Percentiles rank a stretch among this genome's conserved stretches.
phyloP scores from a whole-genome alignment of 1,284 basidiomycete species.

The Tilletia indica region DNA sequence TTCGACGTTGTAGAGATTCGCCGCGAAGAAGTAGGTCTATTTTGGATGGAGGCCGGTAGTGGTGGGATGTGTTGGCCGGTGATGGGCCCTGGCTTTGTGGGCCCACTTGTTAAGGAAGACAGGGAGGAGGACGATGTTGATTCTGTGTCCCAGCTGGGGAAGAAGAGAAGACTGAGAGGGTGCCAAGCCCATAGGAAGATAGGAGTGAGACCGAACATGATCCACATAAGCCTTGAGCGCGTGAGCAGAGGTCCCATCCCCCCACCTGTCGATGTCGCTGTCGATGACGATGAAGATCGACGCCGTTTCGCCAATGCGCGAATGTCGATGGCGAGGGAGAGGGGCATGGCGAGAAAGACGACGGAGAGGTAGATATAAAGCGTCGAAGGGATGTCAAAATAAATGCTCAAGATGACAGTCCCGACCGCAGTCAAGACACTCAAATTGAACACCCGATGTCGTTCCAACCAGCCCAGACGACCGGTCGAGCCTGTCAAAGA shows the following conservation, averaged over 20 bases:
- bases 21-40: constrained; percentile 37
- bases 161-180: constrained; percentile 17
- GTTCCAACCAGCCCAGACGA: constrained; percentile 9
- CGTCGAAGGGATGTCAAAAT: constrained; percentile 29
- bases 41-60: not conserved
- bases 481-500: not conserved
- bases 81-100: not conserved
- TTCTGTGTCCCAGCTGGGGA: constrained; percentile 13
- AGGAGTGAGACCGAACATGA: constrained; percentile 19
- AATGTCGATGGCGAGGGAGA: constrained; percentile 15
- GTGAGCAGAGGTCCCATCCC: not conserved
- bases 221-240: constrained; percentile 3
- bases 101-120: not conserved
- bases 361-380: constrained; percentile 25
- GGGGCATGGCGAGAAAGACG: constrained; percentile 24
- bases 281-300: not conserved
- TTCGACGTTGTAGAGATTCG: constrained; percentile 46
- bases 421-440: not conserved
- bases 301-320: constrained; percentile 3
- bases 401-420: constrained; percentile 18
- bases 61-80: constrained; percentile 4
- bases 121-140: not conserved
- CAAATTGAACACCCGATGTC: constrained; percentile 2
- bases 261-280: no score
- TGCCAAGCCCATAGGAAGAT: constrained; percentile 9